Percentiles rank a stretch among this genome's conserved stretches.
Evolutionary conservation across 192 early-diverging fungal species (phyloP).

Genomic region (Backusella psychrophila): DNA sequence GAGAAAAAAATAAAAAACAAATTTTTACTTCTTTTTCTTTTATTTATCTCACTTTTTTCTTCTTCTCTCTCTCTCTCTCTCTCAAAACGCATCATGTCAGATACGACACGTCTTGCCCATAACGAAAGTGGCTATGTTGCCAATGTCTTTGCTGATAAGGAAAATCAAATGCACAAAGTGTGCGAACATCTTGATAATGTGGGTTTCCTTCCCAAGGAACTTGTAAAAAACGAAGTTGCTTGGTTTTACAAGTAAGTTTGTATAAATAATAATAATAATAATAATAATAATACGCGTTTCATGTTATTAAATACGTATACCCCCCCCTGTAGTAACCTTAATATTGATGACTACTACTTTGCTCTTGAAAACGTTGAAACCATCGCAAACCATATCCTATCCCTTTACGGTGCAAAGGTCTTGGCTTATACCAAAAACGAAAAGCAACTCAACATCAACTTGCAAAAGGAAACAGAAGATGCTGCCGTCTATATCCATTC

Average conservation of each 20-base stretch:
- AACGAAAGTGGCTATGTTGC: constrained; percentile 61
- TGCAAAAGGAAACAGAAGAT: constrained; percentile 87
- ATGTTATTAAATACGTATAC: not conserved
- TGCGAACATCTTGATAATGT: constrained; percentile 79
- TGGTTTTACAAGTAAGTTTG: constrained; percentile 68
- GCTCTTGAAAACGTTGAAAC: constrained; percentile 85
- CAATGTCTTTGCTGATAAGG: constrained; percentile 88
- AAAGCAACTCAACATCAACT: constrained; percentile 73
- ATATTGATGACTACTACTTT: constrained; percentile 99
- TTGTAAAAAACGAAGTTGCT: constrained; percentile 83
- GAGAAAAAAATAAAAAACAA: not conserved
- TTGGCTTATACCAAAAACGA: constrained; percentile 88
- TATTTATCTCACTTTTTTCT: not conserved
- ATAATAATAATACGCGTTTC: not conserved
- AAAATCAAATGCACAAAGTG: constrained; percentile 88
- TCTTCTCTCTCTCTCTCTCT: no score
- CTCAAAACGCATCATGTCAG: no score
- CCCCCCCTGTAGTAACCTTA: constrained; percentile 68
- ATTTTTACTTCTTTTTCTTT: not conserved
- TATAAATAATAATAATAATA: no score
- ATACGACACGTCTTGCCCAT: not conserved
- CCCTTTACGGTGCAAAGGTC: constrained; percentile 98
- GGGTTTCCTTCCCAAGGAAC: constrained; percentile 85
- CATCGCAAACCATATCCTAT: constrained; percentile 93
- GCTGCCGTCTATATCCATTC: constrained; percentile 97